These are phyloP conservation scores for Leishmania aethiopica DNA, from an alignment of 208 protist genomes.

Conservation along the genomic window DNA sequence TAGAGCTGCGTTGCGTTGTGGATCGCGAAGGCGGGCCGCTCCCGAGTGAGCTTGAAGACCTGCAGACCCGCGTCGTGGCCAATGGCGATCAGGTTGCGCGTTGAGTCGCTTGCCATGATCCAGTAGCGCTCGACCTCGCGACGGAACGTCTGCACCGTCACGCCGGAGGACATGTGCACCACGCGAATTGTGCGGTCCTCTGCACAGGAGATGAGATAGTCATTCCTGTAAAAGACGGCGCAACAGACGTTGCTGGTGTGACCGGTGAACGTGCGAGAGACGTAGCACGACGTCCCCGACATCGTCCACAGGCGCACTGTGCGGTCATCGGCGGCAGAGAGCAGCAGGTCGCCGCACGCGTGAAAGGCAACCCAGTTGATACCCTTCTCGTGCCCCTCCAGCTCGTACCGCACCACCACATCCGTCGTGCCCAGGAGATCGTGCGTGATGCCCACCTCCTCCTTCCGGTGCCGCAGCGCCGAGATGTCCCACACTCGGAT, in stretches of 20 bases:
- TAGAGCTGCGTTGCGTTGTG: slow-evolving; percentile 47
- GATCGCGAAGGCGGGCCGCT: slow-evolving; percentile 90
- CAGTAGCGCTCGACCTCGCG: slow-evolving; percentile 98
- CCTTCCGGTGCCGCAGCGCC: slow-evolving; percentile 68
- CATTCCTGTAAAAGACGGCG: slow-evolving; percentile 96
- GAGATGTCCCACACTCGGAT: slow-evolving; percentile 99
- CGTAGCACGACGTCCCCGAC: slow-evolving; percentile 86
- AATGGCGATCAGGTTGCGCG: slow-evolving; percentile 96
- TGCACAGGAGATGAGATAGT: slow-evolving; percentile 96
- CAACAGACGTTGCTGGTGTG: slow-evolving; percentile 99
- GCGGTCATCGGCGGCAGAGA: slow-evolving; percentile 98
- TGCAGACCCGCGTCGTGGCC: slow-evolving; percentile 97
- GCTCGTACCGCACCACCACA: slow-evolving; percentile 92
- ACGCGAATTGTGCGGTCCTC: slow-evolving; percentile 97
- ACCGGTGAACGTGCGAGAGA: slow-evolving; percentile 93
- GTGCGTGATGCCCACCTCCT: slow-evolving; percentile 70
- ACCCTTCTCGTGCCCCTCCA: slow-evolving; percentile 98
- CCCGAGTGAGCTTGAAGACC: slow-evolving; percentile 98
- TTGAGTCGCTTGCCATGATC: slow-evolving; percentile 95
- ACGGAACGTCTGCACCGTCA: slow-evolving; percentile 89
- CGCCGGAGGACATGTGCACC: slow-evolving; percentile 71
- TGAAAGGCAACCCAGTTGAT: slow-evolving; percentile 99
- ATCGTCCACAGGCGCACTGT: slow-evolving; percentile 97
- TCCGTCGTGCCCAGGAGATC: slow-evolving; percentile 96
- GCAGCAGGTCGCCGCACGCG: slow-evolving; percentile 92